Evolutionary conservation across 257 asterid genomes (phyloP).

Genomic region (Nicotiana tabacum): DNA sequence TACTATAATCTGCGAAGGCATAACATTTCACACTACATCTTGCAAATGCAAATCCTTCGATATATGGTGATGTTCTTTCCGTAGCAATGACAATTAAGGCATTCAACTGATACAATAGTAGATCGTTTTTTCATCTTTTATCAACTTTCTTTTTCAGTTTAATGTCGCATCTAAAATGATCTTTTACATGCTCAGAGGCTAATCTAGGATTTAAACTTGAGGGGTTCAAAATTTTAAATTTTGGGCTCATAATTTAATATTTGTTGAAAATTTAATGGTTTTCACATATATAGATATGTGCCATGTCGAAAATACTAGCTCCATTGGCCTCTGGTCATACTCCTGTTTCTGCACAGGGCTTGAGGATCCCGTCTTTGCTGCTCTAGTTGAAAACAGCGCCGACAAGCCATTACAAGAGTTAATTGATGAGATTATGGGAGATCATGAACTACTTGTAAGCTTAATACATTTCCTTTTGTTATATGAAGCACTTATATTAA

Average conservation of each 20-base stretch:
- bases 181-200: not conserved
- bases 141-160: not conserved
- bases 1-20: not conserved
- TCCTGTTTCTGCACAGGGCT: conserved; percentile 36
- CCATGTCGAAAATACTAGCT: not conserved
- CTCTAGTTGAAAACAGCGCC: conserved; percentile 79
- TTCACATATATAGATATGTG: not conserved
- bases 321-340: too few relatives aligned
- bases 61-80: not conserved
- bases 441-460: conserved; percentile 79
- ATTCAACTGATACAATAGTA: not conserved
- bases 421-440: conserved; percentile 89
- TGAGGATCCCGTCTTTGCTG: conserved; percentile 72
- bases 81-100: not conserved
- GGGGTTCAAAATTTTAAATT: not conserved
- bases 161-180: not conserved
- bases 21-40: not conserved
- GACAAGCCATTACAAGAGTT: conserved; percentile 70
- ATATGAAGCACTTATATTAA: not conserved
- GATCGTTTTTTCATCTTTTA: not conserved
- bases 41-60: not conserved
- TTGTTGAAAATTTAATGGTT: too few relatives aligned
- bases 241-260: not conserved
- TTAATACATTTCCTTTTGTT: not conserved
- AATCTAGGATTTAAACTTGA: not conserved